These are phyloP conservation scores for Annulohypoxylon moriforme DNA, from an alignment of 495 filamentous ascomycete genomes.

Conservation along the genomic window DNA sequence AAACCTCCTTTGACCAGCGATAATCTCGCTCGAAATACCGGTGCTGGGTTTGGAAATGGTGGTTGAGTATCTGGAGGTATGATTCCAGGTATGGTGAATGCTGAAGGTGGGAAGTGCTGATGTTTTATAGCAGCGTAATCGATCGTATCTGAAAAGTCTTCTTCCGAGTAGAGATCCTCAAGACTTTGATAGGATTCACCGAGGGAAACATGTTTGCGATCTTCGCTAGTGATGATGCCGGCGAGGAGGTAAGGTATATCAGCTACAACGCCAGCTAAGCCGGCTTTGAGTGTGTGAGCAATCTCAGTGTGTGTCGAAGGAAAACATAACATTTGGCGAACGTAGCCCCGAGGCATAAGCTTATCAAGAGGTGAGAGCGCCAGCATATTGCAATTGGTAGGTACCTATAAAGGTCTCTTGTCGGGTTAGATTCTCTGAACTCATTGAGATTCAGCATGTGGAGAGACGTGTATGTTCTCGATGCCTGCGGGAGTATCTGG, in stretches of 20 bases:
- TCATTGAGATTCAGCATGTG: background rate
- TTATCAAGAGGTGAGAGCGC: constrained; percentile 40
- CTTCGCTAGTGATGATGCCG: constrained; percentile 26
- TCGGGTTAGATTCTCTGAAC: background rate
- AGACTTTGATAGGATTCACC: constrained; percentile 31
- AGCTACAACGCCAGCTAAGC: constrained; percentile 28
- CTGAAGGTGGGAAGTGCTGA: constrained; percentile 38
- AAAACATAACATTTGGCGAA: constrained; percentile 46
- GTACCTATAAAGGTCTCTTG: background rate
- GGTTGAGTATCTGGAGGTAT: constrained; percentile 35
- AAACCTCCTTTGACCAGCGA: constrained; percentile 41
- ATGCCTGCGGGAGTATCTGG: background rate
- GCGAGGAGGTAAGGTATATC: constrained; percentile 47
- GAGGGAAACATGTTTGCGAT: constrained; percentile 30
- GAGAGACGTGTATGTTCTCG: no score
- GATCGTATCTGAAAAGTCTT: constrained; percentile 29
- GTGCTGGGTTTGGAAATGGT: constrained; percentile 32
- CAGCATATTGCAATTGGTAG: constrained; percentile 21
- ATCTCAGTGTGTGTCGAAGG: constrained; percentile 31
- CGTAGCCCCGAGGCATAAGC: constrained; percentile 47
- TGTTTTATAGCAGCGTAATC: constrained; percentile 40
- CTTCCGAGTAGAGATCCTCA: constrained; percentile 36
- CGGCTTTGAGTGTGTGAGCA: constrained; percentile 22
- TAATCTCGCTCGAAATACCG: constrained; percentile 43
- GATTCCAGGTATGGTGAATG: constrained; percentile 26